phyloP scores from a whole-genome alignment of 495 filamentous ascomycete species.

The Penicillium waksmanii region DNA sequence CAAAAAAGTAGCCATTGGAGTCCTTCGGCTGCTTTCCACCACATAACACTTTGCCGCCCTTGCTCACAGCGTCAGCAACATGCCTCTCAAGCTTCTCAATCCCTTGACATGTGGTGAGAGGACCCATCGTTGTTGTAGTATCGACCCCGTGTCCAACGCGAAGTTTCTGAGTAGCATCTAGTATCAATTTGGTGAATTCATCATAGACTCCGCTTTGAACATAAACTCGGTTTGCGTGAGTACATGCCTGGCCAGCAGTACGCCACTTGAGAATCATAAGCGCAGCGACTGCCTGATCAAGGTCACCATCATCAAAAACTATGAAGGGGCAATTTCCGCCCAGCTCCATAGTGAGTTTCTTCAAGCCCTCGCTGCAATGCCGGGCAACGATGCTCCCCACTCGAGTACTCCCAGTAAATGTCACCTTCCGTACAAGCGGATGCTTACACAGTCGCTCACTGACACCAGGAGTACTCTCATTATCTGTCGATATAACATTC shows the following conservation, averaged over 20 bases:
- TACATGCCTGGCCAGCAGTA: constrained; percentile 61
- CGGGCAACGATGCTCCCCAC: constrained; percentile 12
- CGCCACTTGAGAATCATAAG: constrained; percentile 57
- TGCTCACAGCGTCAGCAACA: constrained; percentile 17
- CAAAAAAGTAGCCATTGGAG: constrained; percentile 52
- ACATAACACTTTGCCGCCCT: constrained; percentile 18
- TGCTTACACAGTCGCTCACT: constrained; percentile 61
- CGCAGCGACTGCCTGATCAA: constrained; percentile 55
- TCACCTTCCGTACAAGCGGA: constrained; percentile 61
- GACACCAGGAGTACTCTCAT: constrained; percentile 60
- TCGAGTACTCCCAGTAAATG: constrained; percentile 59
- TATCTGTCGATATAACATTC: constrained; percentile 59
- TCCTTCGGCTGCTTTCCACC: constrained; percentile 10
- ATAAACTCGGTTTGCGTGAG: constrained; percentile 64
- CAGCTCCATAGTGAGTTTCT: constrained; percentile 59
- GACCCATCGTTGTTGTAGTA: not conserved
- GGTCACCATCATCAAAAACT: constrained; percentile 66
- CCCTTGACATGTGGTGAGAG: constrained; percentile 19
- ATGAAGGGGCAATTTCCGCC: constrained; percentile 70
- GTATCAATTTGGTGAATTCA: constrained; percentile 1
- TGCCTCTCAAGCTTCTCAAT: constrained; percentile 20
- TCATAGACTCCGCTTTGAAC: constrained; percentile 44
- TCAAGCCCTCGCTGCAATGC: constrained; percentile 55
- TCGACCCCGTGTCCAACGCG: constrained; percentile 7
- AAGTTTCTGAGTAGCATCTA: constrained; percentile 3